Evolutionary conservation across 208 protist genomes (phyloP).

Genomic region (Acanthamoeba lenticulata): DNA sequence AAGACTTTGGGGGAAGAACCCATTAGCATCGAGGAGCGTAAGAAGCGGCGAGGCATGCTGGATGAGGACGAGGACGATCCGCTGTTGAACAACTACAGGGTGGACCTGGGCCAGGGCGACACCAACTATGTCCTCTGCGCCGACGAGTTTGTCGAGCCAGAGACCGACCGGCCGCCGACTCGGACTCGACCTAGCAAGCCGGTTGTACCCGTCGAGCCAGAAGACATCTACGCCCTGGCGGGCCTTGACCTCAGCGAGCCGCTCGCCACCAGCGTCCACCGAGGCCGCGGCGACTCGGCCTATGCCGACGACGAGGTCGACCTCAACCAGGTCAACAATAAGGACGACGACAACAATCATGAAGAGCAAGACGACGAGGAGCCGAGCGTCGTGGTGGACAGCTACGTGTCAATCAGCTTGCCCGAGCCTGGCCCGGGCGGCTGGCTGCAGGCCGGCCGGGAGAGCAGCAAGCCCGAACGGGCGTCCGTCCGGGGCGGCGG

Average conservation of each 20-base stretch:
- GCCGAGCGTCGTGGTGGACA: background rate
- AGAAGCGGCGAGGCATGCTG: background rate
- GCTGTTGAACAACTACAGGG: background rate
- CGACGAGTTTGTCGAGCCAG: background rate
- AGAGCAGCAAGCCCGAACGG: no score
- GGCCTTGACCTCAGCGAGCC: background rate
- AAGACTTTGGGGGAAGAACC: background rate
- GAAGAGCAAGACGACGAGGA: background rate
- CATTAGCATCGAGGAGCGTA: background rate
- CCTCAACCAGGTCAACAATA: no score
- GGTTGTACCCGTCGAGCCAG: background rate
- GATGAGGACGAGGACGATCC: background rate
- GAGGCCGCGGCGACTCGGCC: no score
- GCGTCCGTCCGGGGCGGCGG: no score
- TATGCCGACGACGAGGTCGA: no score
- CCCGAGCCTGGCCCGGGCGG: background rate
- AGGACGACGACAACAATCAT: background rate
- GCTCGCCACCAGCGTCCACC: no score
- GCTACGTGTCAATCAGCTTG: background rate
- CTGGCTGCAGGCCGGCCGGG: no score
- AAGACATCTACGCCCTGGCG: background rate
- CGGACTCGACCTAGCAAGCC: background rate
- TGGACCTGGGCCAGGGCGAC: background rate
- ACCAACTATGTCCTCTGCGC: constrained; percentile 19
- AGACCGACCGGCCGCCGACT: background rate